These are phyloP conservation scores for Aspergillus tamarii DNA, from an alignment of 2,329 filamentous ascomycete genomes.

Conservation along the genomic window DNA sequence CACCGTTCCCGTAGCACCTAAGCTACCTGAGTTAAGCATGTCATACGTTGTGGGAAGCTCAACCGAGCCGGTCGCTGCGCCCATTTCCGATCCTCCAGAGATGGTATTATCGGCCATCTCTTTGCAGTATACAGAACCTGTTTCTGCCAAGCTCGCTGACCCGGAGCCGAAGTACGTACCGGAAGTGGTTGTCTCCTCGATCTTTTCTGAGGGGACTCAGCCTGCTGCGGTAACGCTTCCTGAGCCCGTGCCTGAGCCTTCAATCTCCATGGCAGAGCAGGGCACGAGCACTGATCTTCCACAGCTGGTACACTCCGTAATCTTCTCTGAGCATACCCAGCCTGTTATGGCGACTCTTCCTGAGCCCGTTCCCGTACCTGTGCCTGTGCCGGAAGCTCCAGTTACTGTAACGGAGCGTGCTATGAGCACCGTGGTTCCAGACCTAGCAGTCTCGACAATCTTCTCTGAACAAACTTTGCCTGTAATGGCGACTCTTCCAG, in stretches of 20 bases:
- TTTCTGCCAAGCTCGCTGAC: constrained; percentile 15
- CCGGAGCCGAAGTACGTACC: constrained; percentile 22
- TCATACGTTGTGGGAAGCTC: constrained; percentile 35
- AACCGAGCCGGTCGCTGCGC: constrained; percentile 32
- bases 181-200: constrained; percentile 25
- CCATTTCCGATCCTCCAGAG: constrained; percentile 23
- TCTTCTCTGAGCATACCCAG: constrained; percentile 32
- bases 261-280: constrained; percentile 21
- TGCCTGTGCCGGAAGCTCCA: constrained; percentile 11
- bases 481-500: constrained; percentile 24
- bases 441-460: constrained; percentile 26
- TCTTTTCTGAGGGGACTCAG: constrained; percentile 29
- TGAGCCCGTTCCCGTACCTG: constrained; percentile 21
- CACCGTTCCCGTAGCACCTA: constrained; percentile 47
- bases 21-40: constrained; percentile 37
- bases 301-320: constrained; percentile 31
- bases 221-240: constrained; percentile 26
- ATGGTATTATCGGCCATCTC: constrained; percentile 39
- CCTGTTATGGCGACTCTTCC: constrained; percentile 27
- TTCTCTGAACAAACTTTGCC: constrained; percentile 26
- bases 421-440: constrained; percentile 17
- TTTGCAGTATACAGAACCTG: constrained; percentile 32
- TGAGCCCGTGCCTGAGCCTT: constrained; percentile 25
- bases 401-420: background rate
- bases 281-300: constrained; percentile 21